phyloP scores from a whole-genome alignment of 176 grass and related monocot species.

The Ensete ventricosum region DNA sequence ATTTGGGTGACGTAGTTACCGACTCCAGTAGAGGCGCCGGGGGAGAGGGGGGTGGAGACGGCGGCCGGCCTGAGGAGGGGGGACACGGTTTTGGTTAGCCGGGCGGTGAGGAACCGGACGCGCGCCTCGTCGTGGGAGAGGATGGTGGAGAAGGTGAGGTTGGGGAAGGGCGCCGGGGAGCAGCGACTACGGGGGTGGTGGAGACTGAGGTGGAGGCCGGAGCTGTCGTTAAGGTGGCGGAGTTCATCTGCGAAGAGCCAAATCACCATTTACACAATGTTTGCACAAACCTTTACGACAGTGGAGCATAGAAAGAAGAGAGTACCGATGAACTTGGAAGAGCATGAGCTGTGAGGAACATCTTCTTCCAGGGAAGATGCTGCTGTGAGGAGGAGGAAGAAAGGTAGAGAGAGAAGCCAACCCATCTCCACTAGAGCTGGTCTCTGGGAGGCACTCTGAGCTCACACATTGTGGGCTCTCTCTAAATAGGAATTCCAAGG shows the following conservation, averaged over 20 bases:
- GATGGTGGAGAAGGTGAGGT: slow-evolving; percentile 1
- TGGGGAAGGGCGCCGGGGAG: background rate
- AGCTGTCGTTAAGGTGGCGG: background rate
- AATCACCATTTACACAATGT: no score
- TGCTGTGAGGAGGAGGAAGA: background rate
- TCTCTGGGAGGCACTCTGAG: no score
- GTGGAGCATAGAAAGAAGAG: background rate
- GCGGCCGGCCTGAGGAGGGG: background rate
- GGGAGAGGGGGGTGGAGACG: background rate
- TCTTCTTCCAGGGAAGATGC: background rate
- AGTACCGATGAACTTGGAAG: background rate
- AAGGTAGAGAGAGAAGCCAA: background rate
- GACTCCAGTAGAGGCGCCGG: background rate
- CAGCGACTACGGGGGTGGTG: background rate
- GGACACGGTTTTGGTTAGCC: slow-evolving; percentile 1
- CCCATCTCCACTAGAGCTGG: background rate
- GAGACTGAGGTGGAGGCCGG: slow-evolving; percentile 1
- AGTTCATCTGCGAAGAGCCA: background rate
- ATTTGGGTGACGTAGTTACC: slow-evolving; percentile 2
- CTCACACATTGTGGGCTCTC: no score
- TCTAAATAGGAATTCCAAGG: no score
- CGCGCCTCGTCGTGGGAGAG: background rate
- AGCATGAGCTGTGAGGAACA: background rate
- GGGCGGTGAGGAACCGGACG: background rate
- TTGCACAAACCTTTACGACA: no score